phyloP scores from a whole-genome alignment of 2,329 filamentous ascomycete genomes.

The Ophiostoma quercus region DNA sequence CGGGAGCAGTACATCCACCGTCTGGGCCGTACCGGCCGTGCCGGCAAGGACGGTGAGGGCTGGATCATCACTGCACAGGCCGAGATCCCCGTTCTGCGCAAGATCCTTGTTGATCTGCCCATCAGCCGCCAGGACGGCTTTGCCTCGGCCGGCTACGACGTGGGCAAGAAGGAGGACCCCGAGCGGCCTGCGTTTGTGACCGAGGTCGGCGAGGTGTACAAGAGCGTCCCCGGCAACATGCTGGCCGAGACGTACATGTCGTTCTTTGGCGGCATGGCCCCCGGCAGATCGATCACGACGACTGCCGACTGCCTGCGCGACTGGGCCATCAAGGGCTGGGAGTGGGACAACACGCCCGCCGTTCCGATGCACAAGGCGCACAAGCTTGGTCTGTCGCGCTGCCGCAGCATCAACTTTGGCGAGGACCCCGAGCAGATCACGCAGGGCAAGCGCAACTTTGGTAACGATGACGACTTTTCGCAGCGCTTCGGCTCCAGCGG shows the following conservation, averaged over 20 bases:
- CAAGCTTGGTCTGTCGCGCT: constrained; percentile 23
- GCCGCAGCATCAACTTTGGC: background rate
- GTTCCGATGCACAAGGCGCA: constrained; percentile 29
- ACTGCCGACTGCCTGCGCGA: constrained; percentile 49
- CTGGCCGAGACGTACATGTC: constrained; percentile 51
- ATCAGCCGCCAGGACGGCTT: constrained; percentile 52
- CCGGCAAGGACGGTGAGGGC: constrained; percentile 66
- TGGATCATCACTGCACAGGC: constrained; percentile 58
- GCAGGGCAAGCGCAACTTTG: constrained; percentile 17
- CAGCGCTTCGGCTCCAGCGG: background rate
- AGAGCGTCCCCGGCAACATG: constrained; percentile 38
- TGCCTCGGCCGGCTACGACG: constrained; percentile 48
- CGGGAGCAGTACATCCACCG: constrained; percentile 59
- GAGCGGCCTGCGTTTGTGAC: constrained; percentile 45
- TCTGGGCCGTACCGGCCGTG: constrained; percentile 65
- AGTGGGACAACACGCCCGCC: constrained; percentile 45
- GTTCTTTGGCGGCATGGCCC: constrained; percentile 46
- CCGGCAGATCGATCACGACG: constrained; percentile 34
- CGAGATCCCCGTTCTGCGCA: constrained; percentile 47
- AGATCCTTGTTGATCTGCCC: constrained; percentile 54
- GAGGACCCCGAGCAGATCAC: background rate
- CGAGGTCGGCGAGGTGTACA: constrained; percentile 41
- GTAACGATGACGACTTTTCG: background rate
- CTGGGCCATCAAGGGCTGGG: constrained; percentile 49
- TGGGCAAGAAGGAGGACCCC: constrained; percentile 38